Evolutionary conservation across 371 early-diverging fungal genomes (phyloP).

Genomic region (Entomophthora muscae): DNA sequence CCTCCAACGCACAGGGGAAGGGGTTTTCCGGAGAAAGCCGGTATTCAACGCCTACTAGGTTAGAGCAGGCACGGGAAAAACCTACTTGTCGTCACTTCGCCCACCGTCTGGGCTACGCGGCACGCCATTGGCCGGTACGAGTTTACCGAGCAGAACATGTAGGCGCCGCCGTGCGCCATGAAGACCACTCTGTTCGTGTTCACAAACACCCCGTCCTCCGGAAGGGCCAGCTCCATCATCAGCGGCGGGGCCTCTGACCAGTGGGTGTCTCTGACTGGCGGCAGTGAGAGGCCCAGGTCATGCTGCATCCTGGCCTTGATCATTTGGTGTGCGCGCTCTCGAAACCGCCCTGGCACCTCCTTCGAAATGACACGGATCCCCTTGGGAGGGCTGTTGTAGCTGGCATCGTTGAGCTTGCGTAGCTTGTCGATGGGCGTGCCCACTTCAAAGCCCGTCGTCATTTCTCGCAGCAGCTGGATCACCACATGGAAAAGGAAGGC

Average conservation of each 20-base stretch:
- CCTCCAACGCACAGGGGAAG: slow-evolving; percentile 67
- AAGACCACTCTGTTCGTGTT: slow-evolving; percentile 19
- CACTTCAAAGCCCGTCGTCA: background rate
- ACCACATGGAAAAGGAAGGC: slow-evolving; percentile 4
- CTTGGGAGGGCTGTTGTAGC: background rate
- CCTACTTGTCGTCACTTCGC: slow-evolving; percentile 27
- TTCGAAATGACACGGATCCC: background rate
- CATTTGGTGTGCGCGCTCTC: background rate
- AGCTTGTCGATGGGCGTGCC: background rate
- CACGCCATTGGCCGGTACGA: slow-evolving; percentile 33
- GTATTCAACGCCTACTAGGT: slow-evolving; percentile 19
- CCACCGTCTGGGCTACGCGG: slow-evolving; percentile 27
- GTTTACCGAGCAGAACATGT: slow-evolving; percentile 34
- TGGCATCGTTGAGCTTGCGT: slow-evolving; percentile 5
- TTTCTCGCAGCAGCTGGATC: background rate
- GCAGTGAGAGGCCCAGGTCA: too few relatives aligned
- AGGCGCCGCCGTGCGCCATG: slow-evolving; percentile 49
- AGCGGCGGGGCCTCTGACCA: too few relatives aligned
- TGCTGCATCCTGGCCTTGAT: background rate
- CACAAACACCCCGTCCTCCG: background rate
- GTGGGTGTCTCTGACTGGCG: too few relatives aligned
- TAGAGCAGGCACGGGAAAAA: background rate
- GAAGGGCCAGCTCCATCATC: background rate
- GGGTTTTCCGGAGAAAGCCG: slow-evolving; percentile 67
- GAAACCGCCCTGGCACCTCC: background rate